Evolutionary conservation across 2,329 filamentous ascomycete genomes (phyloP).

Genomic region (Colletotrichum incanum): DNA sequence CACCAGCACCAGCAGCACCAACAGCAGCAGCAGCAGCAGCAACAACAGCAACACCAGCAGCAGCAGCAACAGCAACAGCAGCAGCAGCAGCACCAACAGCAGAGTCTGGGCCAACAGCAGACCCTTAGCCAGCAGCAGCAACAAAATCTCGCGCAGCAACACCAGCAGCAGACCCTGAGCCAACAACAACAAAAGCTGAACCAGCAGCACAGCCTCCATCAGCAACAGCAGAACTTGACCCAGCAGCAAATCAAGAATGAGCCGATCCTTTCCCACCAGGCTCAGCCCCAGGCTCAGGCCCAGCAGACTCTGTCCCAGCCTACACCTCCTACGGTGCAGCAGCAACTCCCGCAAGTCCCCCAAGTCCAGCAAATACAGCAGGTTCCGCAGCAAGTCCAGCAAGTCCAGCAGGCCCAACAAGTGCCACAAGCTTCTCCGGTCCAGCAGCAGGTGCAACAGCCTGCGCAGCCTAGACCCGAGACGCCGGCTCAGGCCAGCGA

Average conservation of each 20-base stretch:
- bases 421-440: slow-evolving; percentile 39
- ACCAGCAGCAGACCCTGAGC: slow-evolving; percentile 52
- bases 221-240: slow-evolving; percentile 50
- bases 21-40: slow-evolving; percentile 50
- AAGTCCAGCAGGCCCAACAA: slow-evolving; percentile 45
- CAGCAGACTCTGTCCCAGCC: slow-evolving; percentile 43
- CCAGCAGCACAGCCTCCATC: slow-evolving; percentile 50
- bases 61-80: slow-evolving; percentile 52
- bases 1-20: slow-evolving; percentile 51
- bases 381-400: slow-evolving; percentile 49
- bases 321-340: slow-evolving; percentile 28
- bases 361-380: slow-evolving; percentile 45
- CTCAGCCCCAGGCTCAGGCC: slow-evolving; percentile 35
- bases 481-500: slow-evolving; percentile 54
- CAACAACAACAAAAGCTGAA: slow-evolving; percentile 52
- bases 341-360: slow-evolving; percentile 44
- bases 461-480: slow-evolving; percentile 53
- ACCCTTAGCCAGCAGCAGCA: slow-evolving; percentile 51
- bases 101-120: slow-evolving; percentile 52
- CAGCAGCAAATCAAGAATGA: slow-evolving; percentile 48
- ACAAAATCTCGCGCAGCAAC: slow-evolving; percentile 45
- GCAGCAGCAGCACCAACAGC: slow-evolving; percentile 49
- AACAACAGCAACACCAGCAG: slow-evolving; percentile 51
- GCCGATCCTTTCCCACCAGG: slow-evolving; percentile 36
- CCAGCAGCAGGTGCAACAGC: slow-evolving; percentile 55